Conservation (phyloP, 75 land plant genomes). For the Pinus taeda region DNA sequence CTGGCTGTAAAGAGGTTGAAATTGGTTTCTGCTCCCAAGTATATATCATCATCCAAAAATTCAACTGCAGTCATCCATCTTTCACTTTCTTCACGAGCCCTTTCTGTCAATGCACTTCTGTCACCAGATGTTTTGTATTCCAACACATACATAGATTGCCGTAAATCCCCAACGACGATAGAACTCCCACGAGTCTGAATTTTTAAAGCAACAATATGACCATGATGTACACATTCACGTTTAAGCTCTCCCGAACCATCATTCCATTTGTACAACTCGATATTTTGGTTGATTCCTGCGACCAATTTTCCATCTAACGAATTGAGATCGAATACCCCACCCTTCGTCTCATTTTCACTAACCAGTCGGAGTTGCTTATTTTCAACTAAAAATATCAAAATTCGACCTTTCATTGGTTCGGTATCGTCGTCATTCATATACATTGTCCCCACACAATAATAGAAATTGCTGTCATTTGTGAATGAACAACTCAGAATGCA, state of each 20-base stretch:
- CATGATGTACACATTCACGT: too few relatives aligned
- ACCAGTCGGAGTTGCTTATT: constrained; percentile 50
- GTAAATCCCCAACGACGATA: too few relatives aligned
- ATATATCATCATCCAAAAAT: constrained; percentile 93
- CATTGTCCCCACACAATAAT: too few relatives aligned
- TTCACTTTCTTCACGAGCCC: constrained; percentile 92
- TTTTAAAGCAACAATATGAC: too few relatives aligned
- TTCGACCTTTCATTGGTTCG: constrained; percentile 94
- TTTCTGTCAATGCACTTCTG: constrained; percentile 87
- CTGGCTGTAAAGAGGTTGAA: constrained; percentile 93
- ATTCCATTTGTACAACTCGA: constrained; percentile 18
- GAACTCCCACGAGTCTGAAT: too few relatives aligned
- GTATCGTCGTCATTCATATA: constrained; percentile 51
- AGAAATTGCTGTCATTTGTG: too few relatives aligned
- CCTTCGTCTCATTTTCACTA: constrained; percentile 97
- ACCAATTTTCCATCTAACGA: constrained; percentile 93
- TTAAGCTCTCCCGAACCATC: constrained; percentile 34
- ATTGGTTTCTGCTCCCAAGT: constrained; percentile 75
- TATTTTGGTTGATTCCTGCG: constrained; percentile 95
- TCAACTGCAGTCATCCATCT: constrained; percentile 99
- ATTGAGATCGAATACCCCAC: constrained; percentile 87
- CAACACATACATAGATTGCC: too few relatives aligned
- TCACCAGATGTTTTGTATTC: constrained; percentile 34
- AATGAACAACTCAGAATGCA: too few relatives aligned
- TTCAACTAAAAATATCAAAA: constrained; percentile 61